Percentiles rank a stretch among this genome's conserved stretches.
These are phyloP conservation scores for Dryadomyces quercivorus DNA, from an alignment of 2,329 filamentous ascomycete species.

Conservation along the genomic window DNA sequence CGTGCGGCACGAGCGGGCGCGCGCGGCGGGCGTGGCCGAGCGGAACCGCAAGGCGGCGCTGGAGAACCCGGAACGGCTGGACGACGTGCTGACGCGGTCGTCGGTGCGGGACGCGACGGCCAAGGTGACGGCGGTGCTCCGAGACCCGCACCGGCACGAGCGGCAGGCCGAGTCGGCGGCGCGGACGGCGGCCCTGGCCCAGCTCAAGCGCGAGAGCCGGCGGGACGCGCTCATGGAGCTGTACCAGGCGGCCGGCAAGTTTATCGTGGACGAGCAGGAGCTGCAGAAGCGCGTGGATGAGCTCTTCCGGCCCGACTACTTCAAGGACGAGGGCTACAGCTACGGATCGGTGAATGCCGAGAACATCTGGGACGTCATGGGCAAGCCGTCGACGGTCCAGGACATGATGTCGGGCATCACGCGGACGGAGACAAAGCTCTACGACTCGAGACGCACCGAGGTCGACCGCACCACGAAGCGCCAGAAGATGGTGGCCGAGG, in stretches of 20 bases:
- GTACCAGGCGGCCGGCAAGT: conserved; percentile 77
- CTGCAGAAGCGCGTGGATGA: conserved; percentile 61
- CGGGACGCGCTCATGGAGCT: conserved; percentile 69
- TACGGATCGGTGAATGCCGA: conserved; percentile 17
- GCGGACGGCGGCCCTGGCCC: conserved; percentile 30
- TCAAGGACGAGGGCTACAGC: conserved; percentile 27
- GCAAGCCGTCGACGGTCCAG: conserved; percentile 31
- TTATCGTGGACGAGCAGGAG: conserved; percentile 74
- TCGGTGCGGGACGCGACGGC: conserved; percentile 44
- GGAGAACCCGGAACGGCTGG: conserved; percentile 48
- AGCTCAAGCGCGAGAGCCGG: conserved; percentile 44
- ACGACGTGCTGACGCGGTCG: conserved; percentile 64
- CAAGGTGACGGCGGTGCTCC: conserved; percentile 36
- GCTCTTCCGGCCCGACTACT: conserved; percentile 58
- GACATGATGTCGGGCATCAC: conserved; percentile 29
- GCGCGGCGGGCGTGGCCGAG: conserved; percentile 30
- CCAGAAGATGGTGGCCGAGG: conserved; percentile 43
- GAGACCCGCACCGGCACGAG: conserved; percentile 50
- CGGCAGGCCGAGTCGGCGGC: conserved; percentile 32
- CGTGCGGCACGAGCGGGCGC: conserved; percentile 16
- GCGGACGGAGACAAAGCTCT: conserved; percentile 20
- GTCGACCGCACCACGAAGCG: conserved; percentile 33
- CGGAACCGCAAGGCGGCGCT: conserved; percentile 35
- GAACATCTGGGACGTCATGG: conserved; percentile 40
- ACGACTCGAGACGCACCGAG: conserved; percentile 25